Conservation (phyloP, 2,329 filamentous ascomycete genomes). For the Aspergillus tubingensis region DNA sequence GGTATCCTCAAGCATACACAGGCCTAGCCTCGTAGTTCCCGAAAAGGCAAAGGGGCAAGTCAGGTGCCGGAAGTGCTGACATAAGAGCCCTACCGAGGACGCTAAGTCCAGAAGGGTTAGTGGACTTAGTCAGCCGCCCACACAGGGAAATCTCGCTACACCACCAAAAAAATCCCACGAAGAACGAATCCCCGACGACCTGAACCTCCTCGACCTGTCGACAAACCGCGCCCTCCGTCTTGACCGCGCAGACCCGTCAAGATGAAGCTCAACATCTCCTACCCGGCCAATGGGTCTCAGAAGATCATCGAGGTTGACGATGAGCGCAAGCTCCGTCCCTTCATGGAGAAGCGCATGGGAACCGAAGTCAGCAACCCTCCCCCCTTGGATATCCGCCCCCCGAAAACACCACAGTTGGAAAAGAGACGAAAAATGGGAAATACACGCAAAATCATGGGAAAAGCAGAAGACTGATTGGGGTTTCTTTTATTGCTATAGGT, state of each 20-base stretch:
- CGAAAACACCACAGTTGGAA: constrained; percentile 5
- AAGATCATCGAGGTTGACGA: constrained; percentile 99
- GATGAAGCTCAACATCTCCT: constrained; percentile 80
- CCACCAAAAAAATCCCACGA: constrained; percentile 44
- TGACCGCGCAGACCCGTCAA: constrained; percentile 55
- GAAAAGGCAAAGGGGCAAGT: neutral
- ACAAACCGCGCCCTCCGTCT: constrained; percentile 49
- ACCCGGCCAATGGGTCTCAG: constrained; percentile 99
- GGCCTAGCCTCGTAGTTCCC: neutral
- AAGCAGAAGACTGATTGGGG: constrained; percentile 36
- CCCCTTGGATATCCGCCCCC: constrained; percentile 18
- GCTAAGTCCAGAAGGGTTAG: constrained; percentile 30
- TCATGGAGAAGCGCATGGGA: constrained; percentile 95
- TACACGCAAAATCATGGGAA: constrained; percentile 8
- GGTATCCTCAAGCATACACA: neutral
- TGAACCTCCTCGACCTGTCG: constrained; percentile 41
- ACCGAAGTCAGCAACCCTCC: constrained; percentile 46
- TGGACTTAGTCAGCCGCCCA: constrained; percentile 39
- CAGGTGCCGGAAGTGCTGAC: constrained; percentile 21
- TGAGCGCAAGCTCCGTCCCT: constrained; percentile 98
- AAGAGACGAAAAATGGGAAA: constrained; percentile 1
- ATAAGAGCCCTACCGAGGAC: constrained; percentile 30
- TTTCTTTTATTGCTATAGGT: constrained; percentile 58
- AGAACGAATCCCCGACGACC: constrained; percentile 39
- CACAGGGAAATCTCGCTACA: constrained; percentile 45